These are phyloP conservation scores for Pyrus betulifolia DNA, from an alignment of 306 rosid genomes.

Conservation along the genomic window DNA sequence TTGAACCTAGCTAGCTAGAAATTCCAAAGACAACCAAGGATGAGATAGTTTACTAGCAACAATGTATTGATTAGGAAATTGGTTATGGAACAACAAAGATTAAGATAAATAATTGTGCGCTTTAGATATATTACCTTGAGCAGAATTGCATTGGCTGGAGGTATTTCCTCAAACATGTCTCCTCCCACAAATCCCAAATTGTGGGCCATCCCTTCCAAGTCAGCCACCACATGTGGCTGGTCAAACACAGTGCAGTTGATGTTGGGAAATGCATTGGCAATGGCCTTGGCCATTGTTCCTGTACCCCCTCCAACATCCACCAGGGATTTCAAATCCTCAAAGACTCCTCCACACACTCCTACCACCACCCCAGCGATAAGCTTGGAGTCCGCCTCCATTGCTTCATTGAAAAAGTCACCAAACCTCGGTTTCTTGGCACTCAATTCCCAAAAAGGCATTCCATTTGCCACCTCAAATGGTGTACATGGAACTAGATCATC, in stretches of 20 bases:
- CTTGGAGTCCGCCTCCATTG: conserved; percentile 25
- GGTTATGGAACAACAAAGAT: too few species aligned
- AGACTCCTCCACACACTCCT: conserved; percentile 15
- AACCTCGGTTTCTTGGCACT: not conserved
- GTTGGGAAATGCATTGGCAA: conserved; percentile 25
- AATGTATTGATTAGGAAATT: too few species aligned
- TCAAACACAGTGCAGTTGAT: conserved; percentile 28
- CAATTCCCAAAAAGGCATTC: conserved; percentile 21
- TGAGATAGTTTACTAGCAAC: too few species aligned
- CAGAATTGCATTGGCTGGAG: conserved; percentile 18
- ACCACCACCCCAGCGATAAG: not conserved
- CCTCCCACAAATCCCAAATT: conserved; percentile 17
- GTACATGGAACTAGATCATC: not conserved
- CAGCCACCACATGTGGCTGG: conserved; percentile 25
- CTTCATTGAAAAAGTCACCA: conserved; percentile 4
- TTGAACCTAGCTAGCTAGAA: too few species aligned
- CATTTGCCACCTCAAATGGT: conserved; percentile 8
- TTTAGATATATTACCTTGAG: conserved; percentile 18
- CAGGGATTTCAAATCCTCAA: conserved; percentile 27
- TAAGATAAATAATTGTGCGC: too few species aligned
- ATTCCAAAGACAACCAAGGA: too few species aligned
- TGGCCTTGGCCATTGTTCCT: conserved; percentile 28
- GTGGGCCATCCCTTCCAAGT: not conserved
- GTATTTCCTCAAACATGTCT: conserved; percentile 26
- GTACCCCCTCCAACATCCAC: conserved; percentile 43